phyloP scores from a whole-genome alignment of 1,284 basidiomycete species.

The Cryptococcus sp. region DNA sequence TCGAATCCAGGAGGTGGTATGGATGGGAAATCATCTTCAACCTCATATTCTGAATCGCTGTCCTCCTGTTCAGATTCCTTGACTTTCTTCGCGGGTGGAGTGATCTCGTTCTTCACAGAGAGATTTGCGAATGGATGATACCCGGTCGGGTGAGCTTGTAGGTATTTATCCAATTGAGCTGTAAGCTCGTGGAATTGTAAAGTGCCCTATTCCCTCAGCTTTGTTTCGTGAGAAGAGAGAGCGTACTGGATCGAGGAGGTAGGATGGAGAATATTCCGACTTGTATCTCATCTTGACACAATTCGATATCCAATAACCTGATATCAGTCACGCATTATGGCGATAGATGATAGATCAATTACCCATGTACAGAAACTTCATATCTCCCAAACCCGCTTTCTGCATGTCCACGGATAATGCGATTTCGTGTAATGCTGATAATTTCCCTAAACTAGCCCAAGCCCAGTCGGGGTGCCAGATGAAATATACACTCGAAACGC shows the following conservation, averaged over 20 bases:
- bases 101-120: conserved; percentile 2
- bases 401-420: conserved; percentile 68
- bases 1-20: conserved; percentile 40
- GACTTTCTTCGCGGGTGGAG: neutral
- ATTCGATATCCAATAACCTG: conserved; percentile 86
- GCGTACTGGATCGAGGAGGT: conserved; percentile 77
- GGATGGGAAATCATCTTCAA: neutral
- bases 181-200: conserved; percentile 68
- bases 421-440: conserved; percentile 76
- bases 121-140: conserved; percentile 39
- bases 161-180: conserved; percentile 60
- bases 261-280: conserved; percentile 83
- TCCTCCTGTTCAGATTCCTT: conserved; percentile 1
- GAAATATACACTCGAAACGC: conserved; percentile 94
- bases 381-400: conserved; percentile 59
- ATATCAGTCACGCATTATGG: neutral
- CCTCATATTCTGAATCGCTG: conserved; percentile 4
- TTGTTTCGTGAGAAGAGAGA: neutral
- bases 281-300: conserved; percentile 98
- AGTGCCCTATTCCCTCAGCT: conserved; percentile 55
- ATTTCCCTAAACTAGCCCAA: conserved; percentile 67
- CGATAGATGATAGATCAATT: conserved; percentile 21
- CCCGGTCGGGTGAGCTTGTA: conserved; percentile 54
- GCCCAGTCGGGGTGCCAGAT: conserved; percentile 82
- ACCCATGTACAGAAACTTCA: conserved; percentile 82